A percentile compares a stretch with the other conserved stretches of the same genome.
These are phyloP conservation scores for Colletotrichum tropicicola DNA, from an alignment of 2,329 filamentous ascomycete species.

Conservation along the genomic window DNA sequence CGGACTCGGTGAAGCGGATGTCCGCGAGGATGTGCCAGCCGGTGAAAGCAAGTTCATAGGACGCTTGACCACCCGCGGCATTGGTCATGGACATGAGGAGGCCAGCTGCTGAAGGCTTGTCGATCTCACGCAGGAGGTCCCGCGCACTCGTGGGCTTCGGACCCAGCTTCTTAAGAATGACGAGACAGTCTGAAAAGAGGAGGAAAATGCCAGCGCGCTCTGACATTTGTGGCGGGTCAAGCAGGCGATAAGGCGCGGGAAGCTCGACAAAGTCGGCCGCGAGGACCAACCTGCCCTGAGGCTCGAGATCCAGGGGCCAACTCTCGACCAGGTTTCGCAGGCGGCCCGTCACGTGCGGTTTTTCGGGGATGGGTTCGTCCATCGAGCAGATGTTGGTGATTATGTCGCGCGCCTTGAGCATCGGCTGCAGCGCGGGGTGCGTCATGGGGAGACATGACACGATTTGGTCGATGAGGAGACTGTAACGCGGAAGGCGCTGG, in stretches of 20 bases:
- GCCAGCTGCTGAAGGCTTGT: conserved; percentile 76
- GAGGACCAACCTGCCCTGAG: conserved; percentile 80
- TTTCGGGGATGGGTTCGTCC: conserved; percentile 75
- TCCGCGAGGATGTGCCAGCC: conserved; percentile 77
- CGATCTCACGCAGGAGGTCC: conserved; percentile 83
- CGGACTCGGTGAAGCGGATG: conserved; percentile 77
- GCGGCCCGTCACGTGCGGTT: conserved; percentile 77
- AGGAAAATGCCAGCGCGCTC: conserved; percentile 77
- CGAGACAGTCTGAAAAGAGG: conserved; percentile 83
- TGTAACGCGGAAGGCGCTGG: conserved; percentile 92
- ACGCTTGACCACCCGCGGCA: conserved; percentile 66
- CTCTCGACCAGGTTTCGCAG: conserved; percentile 79
- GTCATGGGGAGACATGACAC: conserved; percentile 84
- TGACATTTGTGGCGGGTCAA: conserved; percentile 46
- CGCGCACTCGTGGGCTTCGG: conserved; percentile 74
- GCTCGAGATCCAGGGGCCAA: conserved; percentile 78
- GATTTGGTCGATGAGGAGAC: conserved; percentile 95
- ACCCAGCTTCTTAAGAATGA: conserved; percentile 77
- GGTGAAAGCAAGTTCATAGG: conserved; percentile 78
- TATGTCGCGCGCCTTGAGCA: conserved; percentile 90
- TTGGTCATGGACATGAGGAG: conserved; percentile 72
- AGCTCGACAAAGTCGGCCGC: conserved; percentile 85
- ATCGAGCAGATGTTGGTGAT: conserved; percentile 97
- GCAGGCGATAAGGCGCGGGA: conserved; percentile 71
- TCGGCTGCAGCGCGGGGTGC: conserved; percentile 82